phyloP scores from a whole-genome alignment of 2,329 filamentous ascomycete genomes.

The Clathrospora elynae region DNA sequence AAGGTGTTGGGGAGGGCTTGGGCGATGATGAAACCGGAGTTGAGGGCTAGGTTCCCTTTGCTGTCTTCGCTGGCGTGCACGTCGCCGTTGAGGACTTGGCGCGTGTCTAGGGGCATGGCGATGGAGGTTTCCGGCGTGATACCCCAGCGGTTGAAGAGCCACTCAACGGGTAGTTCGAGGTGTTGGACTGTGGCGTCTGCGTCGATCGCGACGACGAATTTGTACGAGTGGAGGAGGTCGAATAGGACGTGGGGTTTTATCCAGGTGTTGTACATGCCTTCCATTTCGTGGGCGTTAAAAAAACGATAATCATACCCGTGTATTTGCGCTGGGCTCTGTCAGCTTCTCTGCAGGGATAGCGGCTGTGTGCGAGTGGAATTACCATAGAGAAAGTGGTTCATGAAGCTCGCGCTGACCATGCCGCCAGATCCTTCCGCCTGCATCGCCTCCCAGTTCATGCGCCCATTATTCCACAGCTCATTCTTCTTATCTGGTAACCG shows the following conservation, averaged over 20 bases:
- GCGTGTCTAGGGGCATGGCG: constrained; percentile 49
- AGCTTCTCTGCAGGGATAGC: background rate
- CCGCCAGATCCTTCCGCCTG: constrained; percentile 25
- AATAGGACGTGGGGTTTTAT: constrained; percentile 46
- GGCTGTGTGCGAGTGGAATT: background rate
- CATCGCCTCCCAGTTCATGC: constrained; percentile 32
- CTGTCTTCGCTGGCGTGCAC: constrained; percentile 43
- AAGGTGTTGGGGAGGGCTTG: constrained; percentile 39
- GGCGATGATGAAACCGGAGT: constrained; percentile 50
- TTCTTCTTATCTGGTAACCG: constrained; percentile 26
- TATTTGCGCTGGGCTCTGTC: constrained; percentile 39
- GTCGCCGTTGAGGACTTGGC: constrained; percentile 17
- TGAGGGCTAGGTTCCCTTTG: constrained; percentile 43
- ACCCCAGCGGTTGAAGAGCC: constrained; percentile 55
- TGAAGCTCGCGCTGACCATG: constrained; percentile 46
- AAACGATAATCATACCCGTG: constrained; percentile 55
- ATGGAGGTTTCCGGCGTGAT: constrained; percentile 49
- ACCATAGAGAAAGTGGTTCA: constrained; percentile 51
- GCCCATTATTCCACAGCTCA: constrained; percentile 27
- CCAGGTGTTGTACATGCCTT: constrained; percentile 50
- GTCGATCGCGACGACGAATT: constrained; percentile 53
- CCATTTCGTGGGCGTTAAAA: constrained; percentile 44
- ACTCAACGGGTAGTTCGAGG: constrained; percentile 53
- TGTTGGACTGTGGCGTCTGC: constrained; percentile 52
- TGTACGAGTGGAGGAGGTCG: constrained; percentile 47